Evolutionary conservation across 306 rosid genomes (phyloP).

Genomic region (Fragaria vesca): DNA sequence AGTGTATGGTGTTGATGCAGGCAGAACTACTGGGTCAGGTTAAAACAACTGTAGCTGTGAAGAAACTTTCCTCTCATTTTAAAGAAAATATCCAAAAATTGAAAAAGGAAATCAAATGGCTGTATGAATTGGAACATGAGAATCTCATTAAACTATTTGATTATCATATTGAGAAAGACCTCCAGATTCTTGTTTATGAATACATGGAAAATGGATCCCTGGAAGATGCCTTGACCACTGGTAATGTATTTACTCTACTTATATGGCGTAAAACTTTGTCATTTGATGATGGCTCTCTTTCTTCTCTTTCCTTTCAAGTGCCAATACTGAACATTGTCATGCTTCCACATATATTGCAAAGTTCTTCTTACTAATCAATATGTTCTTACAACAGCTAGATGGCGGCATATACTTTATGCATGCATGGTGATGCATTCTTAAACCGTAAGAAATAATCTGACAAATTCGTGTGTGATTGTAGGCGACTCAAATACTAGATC

Average conservation of each 20-base stretch:
- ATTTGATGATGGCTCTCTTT: too few relatives aligned
- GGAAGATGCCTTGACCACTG: not conserved
- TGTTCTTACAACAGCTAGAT: too few relatives aligned
- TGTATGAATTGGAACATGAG: not conserved
- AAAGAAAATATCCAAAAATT: not conserved
- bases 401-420: too few relatives aligned
- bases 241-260: not conserved
- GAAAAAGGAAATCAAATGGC: not conserved
- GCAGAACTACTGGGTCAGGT: not conserved
- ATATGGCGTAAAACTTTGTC: too few relatives aligned
- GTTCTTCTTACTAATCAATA: too few relatives aligned
- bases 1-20: not conserved
- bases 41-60: slow-evolving; percentile 9
- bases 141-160: slow-evolving; percentile 1
- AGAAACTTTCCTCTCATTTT: slow-evolving; percentile 1
- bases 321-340: too few relatives aligned
- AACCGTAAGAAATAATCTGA: not conserved
- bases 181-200: slow-evolving; percentile 8
- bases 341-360: too few relatives aligned
- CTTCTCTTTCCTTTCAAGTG: too few relatives aligned
- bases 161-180: not conserved
- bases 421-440: too few relatives aligned
- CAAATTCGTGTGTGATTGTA: not conserved
- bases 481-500: not conserved
- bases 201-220: slow-evolving; percentile 23